Conservation (phyloP, 148 eudicot genomes). For the Silene conica region DNA sequence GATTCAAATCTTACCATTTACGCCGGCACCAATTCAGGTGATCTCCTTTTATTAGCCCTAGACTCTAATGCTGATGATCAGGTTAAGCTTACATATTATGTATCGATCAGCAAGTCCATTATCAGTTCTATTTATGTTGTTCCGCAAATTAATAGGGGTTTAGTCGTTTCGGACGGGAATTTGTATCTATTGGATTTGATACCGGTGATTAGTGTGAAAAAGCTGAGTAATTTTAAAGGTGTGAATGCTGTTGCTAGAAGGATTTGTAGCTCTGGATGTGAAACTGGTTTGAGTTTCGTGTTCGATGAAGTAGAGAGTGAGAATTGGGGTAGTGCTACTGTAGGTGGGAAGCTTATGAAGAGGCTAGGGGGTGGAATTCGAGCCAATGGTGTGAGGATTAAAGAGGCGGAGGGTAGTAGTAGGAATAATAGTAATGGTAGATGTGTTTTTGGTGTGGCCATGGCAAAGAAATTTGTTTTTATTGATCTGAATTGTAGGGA, state of each 20-base stretch:
- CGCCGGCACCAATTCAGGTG: conserved; percentile 59
- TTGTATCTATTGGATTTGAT: conserved; percentile 41
- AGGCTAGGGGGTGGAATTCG: conserved; percentile 51
- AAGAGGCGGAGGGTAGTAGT: conserved; percentile 32
- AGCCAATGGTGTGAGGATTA: conserved; percentile 40
- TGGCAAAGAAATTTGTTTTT: conserved; percentile 52
- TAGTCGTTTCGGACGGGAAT: conserved; percentile 55
- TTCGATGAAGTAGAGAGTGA: conserved; percentile 30
- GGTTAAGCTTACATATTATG: conserved; percentile 29
- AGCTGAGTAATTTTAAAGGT: conserved; percentile 38
- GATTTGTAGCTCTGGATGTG: conserved; percentile 33
- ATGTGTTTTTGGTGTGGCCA: conserved; percentile 51
- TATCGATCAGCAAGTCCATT: conserved; percentile 26
- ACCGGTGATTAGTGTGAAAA: conserved; percentile 37
- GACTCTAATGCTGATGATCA: conserved; percentile 21
- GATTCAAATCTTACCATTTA: conserved; percentile 46
- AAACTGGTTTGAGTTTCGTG: conserved; percentile 19
- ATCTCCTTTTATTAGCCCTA: conserved; percentile 50
- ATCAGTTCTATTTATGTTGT: conserved; percentile 38
- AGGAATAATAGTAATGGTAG: conserved; percentile 27
- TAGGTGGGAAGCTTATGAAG: conserved; percentile 45
- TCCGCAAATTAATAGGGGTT: conserved; percentile 29
- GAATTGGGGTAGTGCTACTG: conserved; percentile 17
- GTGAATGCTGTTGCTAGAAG: conserved; percentile 54
- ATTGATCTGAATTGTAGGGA: conserved; percentile 38